These are phyloP conservation scores for Nicotiana tabacum DNA, from an alignment of 257 asterid species.

Conservation along the genomic window DNA sequence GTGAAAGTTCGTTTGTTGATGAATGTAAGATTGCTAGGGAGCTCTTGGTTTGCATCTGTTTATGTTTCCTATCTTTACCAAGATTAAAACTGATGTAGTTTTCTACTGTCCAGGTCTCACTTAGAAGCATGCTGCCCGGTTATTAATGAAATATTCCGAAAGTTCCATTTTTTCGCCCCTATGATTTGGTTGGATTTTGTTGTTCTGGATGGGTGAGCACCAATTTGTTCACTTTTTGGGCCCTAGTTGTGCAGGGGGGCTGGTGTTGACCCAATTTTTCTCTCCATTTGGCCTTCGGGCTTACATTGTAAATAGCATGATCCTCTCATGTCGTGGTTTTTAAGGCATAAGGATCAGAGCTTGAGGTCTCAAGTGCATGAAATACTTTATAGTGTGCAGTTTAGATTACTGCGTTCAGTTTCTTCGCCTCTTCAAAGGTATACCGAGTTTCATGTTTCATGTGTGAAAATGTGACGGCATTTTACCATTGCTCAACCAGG, in stretches of 20 bases:
- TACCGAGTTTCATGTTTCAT: not conserved
- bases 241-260: slow-evolving; percentile 14
- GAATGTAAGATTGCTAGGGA: not conserved
- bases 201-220: not conserved
- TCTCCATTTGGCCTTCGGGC: slow-evolving; percentile 8
- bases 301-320: slow-evolving; percentile 50
- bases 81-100: not conserved
- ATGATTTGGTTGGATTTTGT: not conserved
- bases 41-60: not conserved
- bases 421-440: not conserved
- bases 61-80: not conserved
- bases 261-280: slow-evolving; percentile 13
- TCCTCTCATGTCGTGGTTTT: slow-evolving; percentile 62
- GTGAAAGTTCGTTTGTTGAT: not conserved
- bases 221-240: not conserved
- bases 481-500: slow-evolving; percentile 5
- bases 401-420: not conserved
- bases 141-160: not conserved
- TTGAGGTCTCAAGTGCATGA: slow-evolving; percentile 6
- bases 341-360: slow-evolving; percentile 54
- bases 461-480: not conserved
- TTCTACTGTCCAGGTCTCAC: slow-evolving; percentile 6
- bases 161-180: not conserved
- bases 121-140: not conserved
- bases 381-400: not conserved